Evolutionary conservation across 495 filamentous ascomycete species (phyloP).

Genomic region (Annulohypoxylon nitens): DNA sequence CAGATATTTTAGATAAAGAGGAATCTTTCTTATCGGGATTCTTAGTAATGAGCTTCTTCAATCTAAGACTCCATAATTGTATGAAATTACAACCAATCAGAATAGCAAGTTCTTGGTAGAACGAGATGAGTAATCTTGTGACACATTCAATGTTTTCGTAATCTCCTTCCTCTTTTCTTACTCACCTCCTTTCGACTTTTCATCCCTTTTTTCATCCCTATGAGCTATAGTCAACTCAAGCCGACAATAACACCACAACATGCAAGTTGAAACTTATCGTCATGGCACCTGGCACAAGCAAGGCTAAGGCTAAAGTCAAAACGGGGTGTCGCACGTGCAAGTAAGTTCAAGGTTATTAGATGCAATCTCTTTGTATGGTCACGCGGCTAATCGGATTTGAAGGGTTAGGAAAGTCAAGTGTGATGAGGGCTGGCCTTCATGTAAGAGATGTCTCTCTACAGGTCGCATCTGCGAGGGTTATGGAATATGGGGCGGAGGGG

Average conservation of each 20-base stretch:
- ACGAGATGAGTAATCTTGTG: neutral
- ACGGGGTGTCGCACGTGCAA: slow-evolving; percentile 69
- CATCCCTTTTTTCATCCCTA: neutral
- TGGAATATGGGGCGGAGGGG: slow-evolving; percentile 65
- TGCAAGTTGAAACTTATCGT: neutral
- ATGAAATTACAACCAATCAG: neutral
- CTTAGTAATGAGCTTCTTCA: neutral
- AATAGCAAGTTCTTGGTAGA: neutral
- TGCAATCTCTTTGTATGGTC: neutral
- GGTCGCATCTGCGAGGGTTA: slow-evolving; percentile 72
- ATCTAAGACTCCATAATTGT: neutral
- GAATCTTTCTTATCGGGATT: neutral
- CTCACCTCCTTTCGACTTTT: neutral
- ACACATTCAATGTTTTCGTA: neutral
- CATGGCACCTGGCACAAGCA: slow-evolving; percentile 21
- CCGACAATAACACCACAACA: neutral
- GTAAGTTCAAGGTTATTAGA: slow-evolving; percentile 50
- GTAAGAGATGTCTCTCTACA: slow-evolving; percentile 66
- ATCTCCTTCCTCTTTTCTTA: neutral
- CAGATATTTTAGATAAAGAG: too few species aligned
- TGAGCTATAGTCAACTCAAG: neutral
- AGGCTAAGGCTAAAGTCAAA: slow-evolving; percentile 53
- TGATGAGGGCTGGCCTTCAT: slow-evolving; percentile 68
- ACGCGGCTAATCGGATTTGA: slow-evolving; percentile 13
- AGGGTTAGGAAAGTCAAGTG: slow-evolving; percentile 69